These are phyloP conservation scores for Mycena metata DNA, from an alignment of 768 basidiomycete genomes.

Conservation along the genomic window DNA sequence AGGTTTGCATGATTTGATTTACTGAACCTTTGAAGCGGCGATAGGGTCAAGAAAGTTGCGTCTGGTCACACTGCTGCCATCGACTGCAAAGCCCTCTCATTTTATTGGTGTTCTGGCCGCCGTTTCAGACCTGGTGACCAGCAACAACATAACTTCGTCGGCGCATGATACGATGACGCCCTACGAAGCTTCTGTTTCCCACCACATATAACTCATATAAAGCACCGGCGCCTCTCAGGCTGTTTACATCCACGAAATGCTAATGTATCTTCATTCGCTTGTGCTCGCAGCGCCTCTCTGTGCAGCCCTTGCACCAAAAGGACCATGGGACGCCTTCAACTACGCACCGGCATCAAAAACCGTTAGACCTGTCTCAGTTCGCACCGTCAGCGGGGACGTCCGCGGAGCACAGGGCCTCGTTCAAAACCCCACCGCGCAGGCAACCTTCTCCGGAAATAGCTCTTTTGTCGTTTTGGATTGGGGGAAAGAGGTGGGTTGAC, in stretches of 20 bases:
- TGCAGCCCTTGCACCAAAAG: slow-evolving; percentile 49
- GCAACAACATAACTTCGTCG: no score
- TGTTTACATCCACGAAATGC: slow-evolving; percentile 2
- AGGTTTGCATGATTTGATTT: no score
- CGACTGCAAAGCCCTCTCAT: no score
- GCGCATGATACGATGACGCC: no score
- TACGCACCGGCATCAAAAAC: slow-evolving; percentile 51
- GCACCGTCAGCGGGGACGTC: slow-evolving; percentile 45
- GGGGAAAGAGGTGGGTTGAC: slow-evolving; percentile 51
- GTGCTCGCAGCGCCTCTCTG: slow-evolving; percentile 8
- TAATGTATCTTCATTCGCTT: neutral
- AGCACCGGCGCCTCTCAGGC: no score
- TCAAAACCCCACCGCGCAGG: slow-evolving; percentile 37
- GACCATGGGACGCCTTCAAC: slow-evolving; percentile 61
- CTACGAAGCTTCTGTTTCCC: no score
- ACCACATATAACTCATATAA: no score
- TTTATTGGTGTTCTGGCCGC: no score
- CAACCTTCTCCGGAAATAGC: slow-evolving; percentile 47
- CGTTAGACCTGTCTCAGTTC: slow-evolving; percentile 49
- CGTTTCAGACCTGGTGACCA: no score
- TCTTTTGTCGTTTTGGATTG: slow-evolving; percentile 57
- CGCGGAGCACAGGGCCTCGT: slow-evolving; percentile 45
- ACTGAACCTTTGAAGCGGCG: no score
- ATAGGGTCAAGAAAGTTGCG: no score
- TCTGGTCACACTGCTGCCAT: no score